Evolutionary conservation across 2,329 filamentous ascomycete species (phyloP), one percentile per base, ranked within the genome.

Genomic region (Didymella keratinophila): DNA sequence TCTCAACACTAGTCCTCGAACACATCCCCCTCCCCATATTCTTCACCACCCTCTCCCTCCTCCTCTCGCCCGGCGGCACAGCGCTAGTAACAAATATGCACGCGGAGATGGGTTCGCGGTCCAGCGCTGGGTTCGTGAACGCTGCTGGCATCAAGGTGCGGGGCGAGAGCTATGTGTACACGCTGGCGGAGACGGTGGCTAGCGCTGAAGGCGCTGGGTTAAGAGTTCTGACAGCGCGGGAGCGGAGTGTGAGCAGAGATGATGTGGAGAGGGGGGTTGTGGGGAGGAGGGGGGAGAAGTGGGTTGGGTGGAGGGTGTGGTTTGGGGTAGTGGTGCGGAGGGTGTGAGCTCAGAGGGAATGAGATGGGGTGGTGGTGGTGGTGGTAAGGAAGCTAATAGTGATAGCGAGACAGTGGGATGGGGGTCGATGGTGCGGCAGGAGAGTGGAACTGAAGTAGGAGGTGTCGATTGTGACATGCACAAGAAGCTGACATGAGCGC

Each of bases 51-150:
- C 78, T 82, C 0, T 66, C 77, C 1, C 63, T 66, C 1, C 71
- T 89, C 16, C 74, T 79, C 5, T 65, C 63, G 2, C 75, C 77
- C 0, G 80, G 80, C 0, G 86, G 83, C 0, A 73, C 81, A 46
- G 74, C 87, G 5, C 76, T 89, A 10, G 67, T 89, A n/a, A 89
- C 86, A 0, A 89, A 89, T 66, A 90, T 90, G 87, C 87, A 90
- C 70, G 74, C 80, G 1, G 83, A 88, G 3, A 89, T 89, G 86
- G 87, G 86, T 1, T 61, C 62, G 14, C 78, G 81, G 16, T 84
- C 82, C 25, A 86, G 87, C 67, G 87, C 87, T 0, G 87, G 87
- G 0, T 89, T 90, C 66, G 78, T 86, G 12, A 84, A 86, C 7
- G 74, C 72, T 18, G 80, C 81, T 1, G 75, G 68, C 1, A 64